These are phyloP conservation scores for Xerocomus minutiporus DNA, from an alignment of 1,284 basidiomycete species.

Conservation along the genomic window DNA sequence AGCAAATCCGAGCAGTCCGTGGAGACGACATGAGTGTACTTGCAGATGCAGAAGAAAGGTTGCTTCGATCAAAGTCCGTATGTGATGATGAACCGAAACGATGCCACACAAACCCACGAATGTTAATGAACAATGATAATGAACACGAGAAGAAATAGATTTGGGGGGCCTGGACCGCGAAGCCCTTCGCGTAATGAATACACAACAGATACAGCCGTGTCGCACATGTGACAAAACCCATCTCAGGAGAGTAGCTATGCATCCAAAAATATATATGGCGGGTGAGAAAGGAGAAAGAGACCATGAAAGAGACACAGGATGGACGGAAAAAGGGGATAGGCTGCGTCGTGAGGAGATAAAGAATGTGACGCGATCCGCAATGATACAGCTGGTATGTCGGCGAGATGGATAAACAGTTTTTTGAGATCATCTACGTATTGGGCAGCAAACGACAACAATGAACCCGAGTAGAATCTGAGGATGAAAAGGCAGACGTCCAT, in stretches of 20 bases:
- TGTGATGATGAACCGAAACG: neutral
- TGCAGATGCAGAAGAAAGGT: neutral
- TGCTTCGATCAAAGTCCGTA: neutral
- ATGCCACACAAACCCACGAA: neutral
- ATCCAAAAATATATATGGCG: slow-evolving; percentile 32
- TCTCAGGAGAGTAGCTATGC: slow-evolving; percentile 16
- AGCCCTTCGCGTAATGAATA: slow-evolving; percentile 41
- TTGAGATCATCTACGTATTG: slow-evolving; percentile 17
- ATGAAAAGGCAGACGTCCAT: slow-evolving; percentile 11
- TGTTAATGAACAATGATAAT: neutral
- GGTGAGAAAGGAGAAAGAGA: slow-evolving; percentile 18
- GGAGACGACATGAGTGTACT: neutral
- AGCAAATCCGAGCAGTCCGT: slow-evolving; percentile 11
- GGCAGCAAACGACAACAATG: neutral
- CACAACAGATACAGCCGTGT: slow-evolving; percentile 25
- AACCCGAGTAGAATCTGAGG: slow-evolving; percentile 9
- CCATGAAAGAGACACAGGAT: neutral
- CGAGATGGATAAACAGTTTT: slow-evolving; percentile 5
- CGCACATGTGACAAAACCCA: slow-evolving; percentile 13
- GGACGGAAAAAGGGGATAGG: neutral
- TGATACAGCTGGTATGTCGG: slow-evolving; percentile 17
- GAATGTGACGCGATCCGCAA: slow-evolving; percentile 10
- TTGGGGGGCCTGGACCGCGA: slow-evolving; percentile 42
- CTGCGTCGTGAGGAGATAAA: slow-evolving; percentile 6
- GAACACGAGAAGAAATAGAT: slow-evolving; percentile 6